These are phyloP conservation scores for Neoscytalidium dimidiatum DNA, from an alignment of 2,329 filamentous ascomycete genomes.

Conservation along the genomic window DNA sequence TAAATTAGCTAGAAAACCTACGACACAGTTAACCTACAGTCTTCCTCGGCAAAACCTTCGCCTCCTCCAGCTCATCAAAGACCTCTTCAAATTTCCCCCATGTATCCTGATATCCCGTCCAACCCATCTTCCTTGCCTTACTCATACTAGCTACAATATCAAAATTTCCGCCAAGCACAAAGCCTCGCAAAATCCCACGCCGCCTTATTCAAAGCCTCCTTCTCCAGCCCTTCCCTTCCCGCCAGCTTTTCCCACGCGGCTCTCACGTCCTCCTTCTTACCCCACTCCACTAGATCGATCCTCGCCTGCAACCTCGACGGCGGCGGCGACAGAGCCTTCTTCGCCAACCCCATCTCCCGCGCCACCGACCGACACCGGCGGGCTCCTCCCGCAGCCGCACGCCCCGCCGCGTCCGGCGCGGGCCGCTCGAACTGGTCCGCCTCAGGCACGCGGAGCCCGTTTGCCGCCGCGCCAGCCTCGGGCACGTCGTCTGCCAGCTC, in stretches of 20 bases:
- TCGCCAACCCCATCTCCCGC: slow-evolving; percentile 30
- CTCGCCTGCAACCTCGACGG: slow-evolving; percentile 30
- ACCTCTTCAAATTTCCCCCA: slow-evolving; percentile 42
- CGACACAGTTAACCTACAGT: not conserved
- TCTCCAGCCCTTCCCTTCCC: slow-evolving; percentile 38
- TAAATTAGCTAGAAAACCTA: too few species aligned
- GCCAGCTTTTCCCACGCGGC: slow-evolving; percentile 40
- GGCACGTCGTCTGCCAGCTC: slow-evolving; percentile 48
- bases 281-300: slow-evolving; percentile 46
- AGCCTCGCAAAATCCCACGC: slow-evolving; percentile 49
- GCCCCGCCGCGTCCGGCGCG: not conserved
- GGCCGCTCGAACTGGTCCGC: not conserved
- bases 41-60: slow-evolving; percentile 23
- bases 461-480: slow-evolving; percentile 27
- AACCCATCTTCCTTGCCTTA: slow-evolving; percentile 50
- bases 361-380: slow-evolving; percentile 21
- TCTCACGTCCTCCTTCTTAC: slow-evolving; percentile 39
- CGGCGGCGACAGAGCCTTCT: too few species aligned
- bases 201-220: slow-evolving; percentile 45
- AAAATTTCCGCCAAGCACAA: slow-evolving; percentile 47
- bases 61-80: slow-evolving; percentile 39
- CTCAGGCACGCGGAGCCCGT: not conserved
- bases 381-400: not conserved
- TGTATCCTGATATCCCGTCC: slow-evolving; percentile 40
- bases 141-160: slow-evolving; percentile 46